These are phyloP conservation scores for Colletotrichum abscissum DNA, from an alignment of 2,329 filamentous ascomycete genomes.

Conservation along the genomic window DNA sequence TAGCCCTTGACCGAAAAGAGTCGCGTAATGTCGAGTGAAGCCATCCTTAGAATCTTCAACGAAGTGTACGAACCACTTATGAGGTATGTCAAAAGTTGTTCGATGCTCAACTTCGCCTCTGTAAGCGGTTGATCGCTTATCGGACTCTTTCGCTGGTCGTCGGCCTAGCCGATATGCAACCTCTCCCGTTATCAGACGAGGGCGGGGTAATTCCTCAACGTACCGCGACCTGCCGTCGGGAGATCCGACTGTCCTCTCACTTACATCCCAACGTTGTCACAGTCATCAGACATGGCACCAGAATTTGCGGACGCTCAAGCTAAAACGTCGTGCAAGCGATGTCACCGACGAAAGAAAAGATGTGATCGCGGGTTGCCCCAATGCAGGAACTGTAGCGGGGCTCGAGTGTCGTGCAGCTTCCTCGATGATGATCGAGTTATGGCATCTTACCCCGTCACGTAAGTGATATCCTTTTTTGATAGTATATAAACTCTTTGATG, in stretches of 20 bases:
- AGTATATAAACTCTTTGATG: background rate
- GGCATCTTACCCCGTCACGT: slow-evolving; percentile 54
- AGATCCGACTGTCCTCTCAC: background rate
- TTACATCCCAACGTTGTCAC: background rate
- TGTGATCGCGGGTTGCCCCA: slow-evolving; percentile 52
- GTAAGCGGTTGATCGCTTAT: background rate
- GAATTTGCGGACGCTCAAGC: slow-evolving; percentile 18
- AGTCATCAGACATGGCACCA: background rate
- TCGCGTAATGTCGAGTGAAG: slow-evolving; percentile 9
- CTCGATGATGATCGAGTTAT: slow-evolving; percentile 50
- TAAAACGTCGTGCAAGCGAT: slow-evolving; percentile 49
- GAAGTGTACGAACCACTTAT: background rate
- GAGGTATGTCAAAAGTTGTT: background rate
- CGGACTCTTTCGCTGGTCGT: background rate
- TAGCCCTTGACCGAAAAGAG: slow-evolving; percentile 44
- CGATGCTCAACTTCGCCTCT: too few relatives aligned
- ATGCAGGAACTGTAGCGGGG: slow-evolving; percentile 51
- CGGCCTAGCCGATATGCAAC: background rate
- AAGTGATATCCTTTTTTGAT: slow-evolving; percentile 32
- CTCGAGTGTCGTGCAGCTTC: slow-evolving; percentile 53
- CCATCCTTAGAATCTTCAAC: background rate
- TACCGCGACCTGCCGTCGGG: background rate
- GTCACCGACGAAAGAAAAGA: slow-evolving; percentile 55
- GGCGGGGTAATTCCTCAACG: background rate
- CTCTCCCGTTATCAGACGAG: background rate